A percentile compares a stretch with the other conserved stretches of the same genome.
Evolutionary conservation across 495 filamentous ascomycete species (phyloP).

Genomic region (Penicillium herquei): DNA sequence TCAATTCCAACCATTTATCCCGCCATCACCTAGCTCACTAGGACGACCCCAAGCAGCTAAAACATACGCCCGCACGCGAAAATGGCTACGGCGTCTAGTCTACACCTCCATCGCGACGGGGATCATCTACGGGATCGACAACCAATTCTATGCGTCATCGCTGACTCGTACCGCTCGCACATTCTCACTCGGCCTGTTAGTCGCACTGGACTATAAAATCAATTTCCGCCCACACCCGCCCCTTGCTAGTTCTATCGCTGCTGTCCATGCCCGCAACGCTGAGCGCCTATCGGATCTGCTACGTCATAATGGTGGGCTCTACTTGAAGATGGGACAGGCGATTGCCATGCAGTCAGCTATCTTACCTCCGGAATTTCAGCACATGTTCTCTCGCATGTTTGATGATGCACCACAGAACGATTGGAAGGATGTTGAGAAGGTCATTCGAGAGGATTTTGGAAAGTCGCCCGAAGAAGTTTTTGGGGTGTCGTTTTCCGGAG

Average conservation of each 20-base stretch:
- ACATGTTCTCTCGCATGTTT: conserved; percentile 95
- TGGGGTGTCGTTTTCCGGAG: conserved; percentile 73
- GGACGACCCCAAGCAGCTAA: conserved; percentile 68
- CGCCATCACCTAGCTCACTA: conserved; percentile 77
- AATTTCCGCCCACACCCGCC: conserved; percentile 84
- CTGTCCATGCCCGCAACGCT: conserved; percentile 78
- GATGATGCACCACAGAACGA: conserved; percentile 94
- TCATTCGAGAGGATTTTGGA: conserved; percentile 86
- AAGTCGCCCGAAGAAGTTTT: conserved; percentile 82
- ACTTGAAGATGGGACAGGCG: conserved; percentile 97
- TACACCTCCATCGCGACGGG: conserved; percentile 60
- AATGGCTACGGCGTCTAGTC: conserved; percentile 73
- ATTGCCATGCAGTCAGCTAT: conserved; percentile 97
- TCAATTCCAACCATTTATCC: conserved; percentile 68
- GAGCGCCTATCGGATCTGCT: conserved; percentile 77
- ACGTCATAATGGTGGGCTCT: conserved; percentile 83
- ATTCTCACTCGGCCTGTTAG: conserved; percentile 73
- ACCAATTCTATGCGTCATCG: conserved; percentile 69
- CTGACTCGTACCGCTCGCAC: conserved; percentile 79
- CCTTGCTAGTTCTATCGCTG: conserved; percentile 61
- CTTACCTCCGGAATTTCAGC: conserved; percentile 88
- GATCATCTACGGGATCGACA: conserved; percentile 64
- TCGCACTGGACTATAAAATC: conserved; percentile 91
- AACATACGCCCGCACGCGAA: conserved; percentile 61
- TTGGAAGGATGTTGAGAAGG: conserved; percentile 85